These are phyloP conservation scores for Zizania latifolia DNA, from an alignment of 176 grass and related monocot genomes.

Conservation along the genomic window DNA sequence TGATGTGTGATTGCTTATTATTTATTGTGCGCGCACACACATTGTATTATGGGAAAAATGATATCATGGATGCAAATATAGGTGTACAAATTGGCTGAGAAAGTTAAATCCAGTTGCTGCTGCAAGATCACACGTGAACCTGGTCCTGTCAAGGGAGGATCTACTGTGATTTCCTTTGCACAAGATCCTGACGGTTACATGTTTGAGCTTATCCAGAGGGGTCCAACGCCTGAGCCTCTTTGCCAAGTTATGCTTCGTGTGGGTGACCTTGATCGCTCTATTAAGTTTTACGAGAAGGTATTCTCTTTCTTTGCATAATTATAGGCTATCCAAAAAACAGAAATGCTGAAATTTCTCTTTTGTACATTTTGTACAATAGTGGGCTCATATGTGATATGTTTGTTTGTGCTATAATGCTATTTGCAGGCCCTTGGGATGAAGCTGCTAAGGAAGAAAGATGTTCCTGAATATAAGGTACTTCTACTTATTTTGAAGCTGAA, in stretches of 20 bases:
- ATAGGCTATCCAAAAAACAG: not conserved
- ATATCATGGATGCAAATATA: constrained; percentile 33
- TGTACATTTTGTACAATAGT: not conserved
- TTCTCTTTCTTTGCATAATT: not conserved
- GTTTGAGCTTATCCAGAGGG: constrained; percentile 95
- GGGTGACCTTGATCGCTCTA: constrained; percentile 82
- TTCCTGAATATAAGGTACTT: constrained; percentile 81
- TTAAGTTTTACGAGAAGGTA: constrained; percentile 97
- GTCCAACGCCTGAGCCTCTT: constrained; percentile 76
- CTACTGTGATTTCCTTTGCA: constrained; percentile 87
- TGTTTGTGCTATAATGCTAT: constrained; percentile 24
- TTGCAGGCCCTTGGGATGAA: constrained; percentile 94
- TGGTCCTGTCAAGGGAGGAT: constrained; percentile 92
- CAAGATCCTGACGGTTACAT: constrained; percentile 85
- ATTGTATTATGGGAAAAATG: too few relatives aligned
- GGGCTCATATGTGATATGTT: not conserved
- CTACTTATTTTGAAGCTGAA: not conserved
- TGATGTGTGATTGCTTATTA: not conserved
- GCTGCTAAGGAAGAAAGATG: constrained; percentile 82
- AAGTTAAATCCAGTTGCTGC: constrained; percentile 45
- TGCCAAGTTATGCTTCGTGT: constrained; percentile 99
- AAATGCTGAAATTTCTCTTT: constrained; percentile 1
- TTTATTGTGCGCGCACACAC: not conserved
- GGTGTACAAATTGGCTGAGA: constrained; percentile 79
- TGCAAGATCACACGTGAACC: constrained; percentile 91